Evolutionary conservation across 2,329 filamentous ascomycete genomes (phyloP), one percentile per base, ranked within the genome.

Genomic region (Exophiala phaeomuriformis): DNA sequence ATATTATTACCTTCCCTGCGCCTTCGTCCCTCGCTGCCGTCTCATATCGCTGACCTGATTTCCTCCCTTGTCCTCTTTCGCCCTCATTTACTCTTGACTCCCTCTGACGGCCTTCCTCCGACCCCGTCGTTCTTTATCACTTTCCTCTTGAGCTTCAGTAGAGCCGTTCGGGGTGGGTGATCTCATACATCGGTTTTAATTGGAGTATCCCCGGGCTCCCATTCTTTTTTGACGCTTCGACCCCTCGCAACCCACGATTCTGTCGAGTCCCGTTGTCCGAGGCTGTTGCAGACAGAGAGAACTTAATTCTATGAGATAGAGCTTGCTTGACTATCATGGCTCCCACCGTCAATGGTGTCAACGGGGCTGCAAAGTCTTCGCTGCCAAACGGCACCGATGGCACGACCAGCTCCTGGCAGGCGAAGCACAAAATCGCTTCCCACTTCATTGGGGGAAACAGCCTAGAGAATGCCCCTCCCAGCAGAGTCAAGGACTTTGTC

Each of bases 391-490:
- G 78, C 67, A 69, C 73, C 49, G 82, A 81, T 65, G 79, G 78
- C 67, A 69, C 73, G 48, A 71, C 73, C 52, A 79, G 79, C 67
- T 83, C 85, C 52, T 90, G 87, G 69, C 82, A 89, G 61, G 84
- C 89, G 64, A 89, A 86, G 75, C 83, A 88, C 77, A 84, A 87
- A 62, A 73, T 98, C 59, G 83, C 90, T 59, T 79, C 89, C 72
- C 93, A 98, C 77, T 98, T 97, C 75, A 95, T 97, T 71, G 93
- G 93, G 66, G 91, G 93, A 61, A 96, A 95, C 77, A 82, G 84
- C 68, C 75, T 98, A 60, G 83, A 83, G 61, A 86, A 86, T 68
- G 93, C 93, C 47, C 75, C 86, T 42, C 81, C 90, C 36, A 86
- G 90, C 70, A 86, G 84, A 67, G 88, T 98, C 59, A 97, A 95